Evolutionary conservation across 2,329 filamentous ascomycete species (phyloP), one percentile per base, ranked within the genome.

Genomic region (Trichoderma hamatum): DNA sequence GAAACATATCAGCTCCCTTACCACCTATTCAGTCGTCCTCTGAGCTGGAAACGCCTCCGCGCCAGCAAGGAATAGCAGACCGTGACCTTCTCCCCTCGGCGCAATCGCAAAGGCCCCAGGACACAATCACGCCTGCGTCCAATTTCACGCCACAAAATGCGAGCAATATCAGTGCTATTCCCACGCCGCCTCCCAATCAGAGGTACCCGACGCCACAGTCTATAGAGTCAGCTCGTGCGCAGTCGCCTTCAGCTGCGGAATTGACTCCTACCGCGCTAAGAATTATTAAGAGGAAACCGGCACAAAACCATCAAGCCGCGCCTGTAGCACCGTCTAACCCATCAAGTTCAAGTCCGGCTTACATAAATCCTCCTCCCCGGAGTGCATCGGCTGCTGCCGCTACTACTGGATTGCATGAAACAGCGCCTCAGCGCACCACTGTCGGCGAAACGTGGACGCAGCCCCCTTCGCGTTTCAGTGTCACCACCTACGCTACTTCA

Each of bases 381-480:
- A 66, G 61, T 51, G 51, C 52, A 59, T 43, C 52, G 7, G 46
- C 66, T n/a, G 72, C 75, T n/a, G 71, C 72, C 26, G 67, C 70
- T 52, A 72, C 16, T 43, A 43, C 68, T 71, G 56, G 59, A 16
- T 32, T 51, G 32, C 14, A 36, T 13, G 71, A 39, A 68, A 68
- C 6, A 72, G 74, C 61, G 46, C 69, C 76, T 52, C 52, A 58
- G 28, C 70, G 58, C 32, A 60, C 63, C 13, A 32, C 43, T 28
- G 10, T 77, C 24, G 75, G 80, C 14, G 74, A 77, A 69, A 69
- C 84, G 46, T 84, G 83, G 81, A 78, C 80, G 14, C 84, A 87
- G 68, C 86, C 87, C 6, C 78, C 81, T 2, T 90, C 88, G 60
- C 85, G 86, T 56, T 91, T 90, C 77, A 91, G 88, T 78, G 81